A percentile compares a stretch with the other conserved stretches of the same genome.
Conservation (phyloP, 163 green algal genomes). For the Scenedesmus sp. region DNA sequence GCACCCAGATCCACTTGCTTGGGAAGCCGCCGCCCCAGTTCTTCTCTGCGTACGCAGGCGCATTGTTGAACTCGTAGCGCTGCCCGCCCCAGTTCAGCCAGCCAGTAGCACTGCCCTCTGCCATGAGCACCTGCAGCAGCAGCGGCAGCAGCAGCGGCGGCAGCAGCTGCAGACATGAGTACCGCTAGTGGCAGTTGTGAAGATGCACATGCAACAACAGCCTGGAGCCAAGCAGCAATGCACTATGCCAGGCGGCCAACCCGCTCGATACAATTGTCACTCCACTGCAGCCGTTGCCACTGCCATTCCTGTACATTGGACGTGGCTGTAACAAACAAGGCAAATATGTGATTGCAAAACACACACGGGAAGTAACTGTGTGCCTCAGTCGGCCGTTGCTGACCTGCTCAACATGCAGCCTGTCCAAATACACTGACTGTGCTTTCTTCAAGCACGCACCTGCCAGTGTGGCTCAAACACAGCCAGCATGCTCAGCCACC, state of each 20-base stretch:
- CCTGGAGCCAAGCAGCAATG: too few species aligned
- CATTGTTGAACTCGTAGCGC: constrained; percentile 80
- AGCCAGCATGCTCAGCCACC: constrained; percentile 92
- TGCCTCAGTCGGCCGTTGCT: too few species aligned
- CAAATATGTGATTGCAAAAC: too few species aligned
- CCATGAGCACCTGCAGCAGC: constrained; percentile 90
- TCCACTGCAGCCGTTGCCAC: background rate
- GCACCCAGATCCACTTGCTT: constrained; percentile 91
- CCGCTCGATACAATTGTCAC: background rate
- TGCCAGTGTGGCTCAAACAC: constrained; percentile 99
- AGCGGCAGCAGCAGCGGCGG: background rate
- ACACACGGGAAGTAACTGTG: too few species aligned
- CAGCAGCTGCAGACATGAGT: background rate
- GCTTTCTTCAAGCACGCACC: too few species aligned
- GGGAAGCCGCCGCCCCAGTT: constrained; percentile 98
- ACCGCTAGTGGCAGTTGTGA: too few species aligned
- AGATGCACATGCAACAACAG: background rate
- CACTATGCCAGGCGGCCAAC: background rate
- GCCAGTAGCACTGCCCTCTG: constrained; percentile 88
- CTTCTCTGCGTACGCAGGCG: constrained; percentile 96
- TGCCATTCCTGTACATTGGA: background rate
- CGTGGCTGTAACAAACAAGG: too few species aligned
- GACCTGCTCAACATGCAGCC: too few species aligned
- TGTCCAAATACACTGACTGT: too few species aligned
- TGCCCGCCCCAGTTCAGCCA: constrained; percentile 91